A percentile compares a stretch with the other conserved stretches of the same genome.
Evolutionary conservation across 352 stramenopile species (phyloP).

Genomic region (Globisporangium spiculum): DNA sequence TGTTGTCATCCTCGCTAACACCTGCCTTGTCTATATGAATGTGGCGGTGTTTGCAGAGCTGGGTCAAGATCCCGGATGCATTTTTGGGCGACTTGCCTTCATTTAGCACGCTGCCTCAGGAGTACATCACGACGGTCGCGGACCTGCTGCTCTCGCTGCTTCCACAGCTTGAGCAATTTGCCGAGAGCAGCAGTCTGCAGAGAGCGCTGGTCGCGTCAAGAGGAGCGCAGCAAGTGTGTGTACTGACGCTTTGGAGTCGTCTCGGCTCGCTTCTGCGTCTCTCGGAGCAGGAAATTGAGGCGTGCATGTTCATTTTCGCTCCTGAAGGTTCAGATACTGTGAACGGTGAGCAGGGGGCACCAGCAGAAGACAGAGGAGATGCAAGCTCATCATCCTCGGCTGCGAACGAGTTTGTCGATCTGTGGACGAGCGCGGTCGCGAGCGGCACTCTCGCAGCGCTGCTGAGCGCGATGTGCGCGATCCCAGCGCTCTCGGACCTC

Average conservation of each 20-base stretch:
- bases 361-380: conserved; percentile 15
- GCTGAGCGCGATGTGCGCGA: conserved; percentile 48
- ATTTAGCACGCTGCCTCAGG: conserved; percentile 77
- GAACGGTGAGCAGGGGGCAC: conserved; percentile 7
- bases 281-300: conserved; percentile 33
- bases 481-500: conserved; percentile 56
- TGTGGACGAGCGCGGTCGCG: conserved; percentile 67
- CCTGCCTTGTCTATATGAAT: conserved; percentile 2
- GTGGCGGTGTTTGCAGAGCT: conserved; percentile 29
- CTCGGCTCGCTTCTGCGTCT: conserved; percentile 51
- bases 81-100: conserved; percentile 56
- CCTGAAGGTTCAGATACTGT: conserved; percentile 7
- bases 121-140: conserved; percentile 83
- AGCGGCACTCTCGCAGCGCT: conserved; percentile 61
- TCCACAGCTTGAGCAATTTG: conserved; percentile 79
- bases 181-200: conserved; percentile 61
- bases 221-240: conserved; percentile 43
- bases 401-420: conserved; percentile 67
- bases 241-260: conserved; percentile 46
- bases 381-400: neutral
- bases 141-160: conserved; percentile 77
- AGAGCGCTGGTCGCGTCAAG: conserved; percentile 54
- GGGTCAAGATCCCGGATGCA: conserved; percentile 42
- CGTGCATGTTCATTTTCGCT: conserved; percentile 47
- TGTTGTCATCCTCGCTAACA: neutral